Percentiles rank a stretch among this genome's conserved stretches.
Conservation (phyloP, 352 stramenopile species). For the Lagenidium giganteum region DNA sequence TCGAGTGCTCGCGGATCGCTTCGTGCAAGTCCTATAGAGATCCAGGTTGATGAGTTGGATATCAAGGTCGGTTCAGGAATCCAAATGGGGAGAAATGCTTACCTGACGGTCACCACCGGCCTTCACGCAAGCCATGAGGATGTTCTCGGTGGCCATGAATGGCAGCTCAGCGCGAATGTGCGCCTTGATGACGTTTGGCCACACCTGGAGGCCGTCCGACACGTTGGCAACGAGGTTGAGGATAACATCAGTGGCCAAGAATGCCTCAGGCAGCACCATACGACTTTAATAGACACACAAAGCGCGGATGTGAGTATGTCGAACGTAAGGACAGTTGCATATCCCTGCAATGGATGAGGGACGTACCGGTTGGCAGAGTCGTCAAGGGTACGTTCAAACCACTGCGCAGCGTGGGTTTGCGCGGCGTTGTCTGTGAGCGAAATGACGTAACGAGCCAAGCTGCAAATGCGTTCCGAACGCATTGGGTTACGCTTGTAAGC, state of each 20-base stretch:
- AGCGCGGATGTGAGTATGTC: too few species aligned
- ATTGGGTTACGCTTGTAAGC: slow-evolving; percentile 99
- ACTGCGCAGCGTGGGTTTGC: slow-evolving; percentile 97
- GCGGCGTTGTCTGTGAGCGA: slow-evolving; percentile 95
- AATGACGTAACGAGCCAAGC: slow-evolving; percentile 97
- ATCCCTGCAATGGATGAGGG: neutral
- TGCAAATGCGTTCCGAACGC: slow-evolving; percentile 97
- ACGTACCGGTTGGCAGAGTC: slow-evolving; percentile 95
- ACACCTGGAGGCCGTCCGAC: slow-evolving; percentile 94
- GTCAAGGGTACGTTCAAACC: slow-evolving; percentile 99
- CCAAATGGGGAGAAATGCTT: too few species aligned
- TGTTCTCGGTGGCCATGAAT: slow-evolving; percentile 99
- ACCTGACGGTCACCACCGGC: slow-evolving; percentile 95
- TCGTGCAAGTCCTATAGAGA: slow-evolving; percentile 90
- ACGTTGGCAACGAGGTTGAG: slow-evolving; percentile 98
- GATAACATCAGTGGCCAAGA: slow-evolving; percentile 97
- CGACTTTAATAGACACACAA: slow-evolving; percentile 51
- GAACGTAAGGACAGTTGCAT: neutral
- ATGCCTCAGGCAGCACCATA: slow-evolving; percentile 97
- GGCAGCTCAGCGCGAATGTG: slow-evolving; percentile 98
- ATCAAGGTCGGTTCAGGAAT: too few species aligned
- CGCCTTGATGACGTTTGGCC: slow-evolving; percentile 94
- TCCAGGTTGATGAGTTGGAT: too few species aligned
- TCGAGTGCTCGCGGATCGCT: slow-evolving; percentile 98
- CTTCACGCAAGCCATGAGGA: slow-evolving; percentile 99